phyloP scores from a whole-genome alignment of 495 filamentous ascomycete species.

The Aspergillus ostianus region DNA sequence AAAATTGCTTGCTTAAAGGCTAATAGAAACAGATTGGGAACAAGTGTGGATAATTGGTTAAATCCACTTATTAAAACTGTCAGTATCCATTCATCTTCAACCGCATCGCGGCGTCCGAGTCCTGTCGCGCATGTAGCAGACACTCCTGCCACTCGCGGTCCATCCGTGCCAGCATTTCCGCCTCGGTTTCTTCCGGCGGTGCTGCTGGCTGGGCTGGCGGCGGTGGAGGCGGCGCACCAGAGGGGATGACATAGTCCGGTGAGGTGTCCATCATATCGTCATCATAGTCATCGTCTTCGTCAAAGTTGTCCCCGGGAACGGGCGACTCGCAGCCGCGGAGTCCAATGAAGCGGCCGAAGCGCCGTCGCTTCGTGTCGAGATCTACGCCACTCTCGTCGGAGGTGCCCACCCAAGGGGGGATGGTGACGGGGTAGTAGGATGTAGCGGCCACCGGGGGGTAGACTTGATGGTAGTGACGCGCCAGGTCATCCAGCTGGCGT shows the following conservation, averaged over 20 bases:
- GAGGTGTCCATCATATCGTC: neutral
- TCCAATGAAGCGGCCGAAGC: conserved; percentile 68
- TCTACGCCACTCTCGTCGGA: conserved; percentile 27
- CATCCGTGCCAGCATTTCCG: conserved; percentile 20
- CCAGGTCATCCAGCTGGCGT: conserved; percentile 66
- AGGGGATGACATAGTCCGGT: neutral
- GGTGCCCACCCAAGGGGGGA: conserved; percentile 40
- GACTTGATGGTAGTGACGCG: conserved; percentile 73
- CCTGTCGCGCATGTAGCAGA: conserved; percentile 32
- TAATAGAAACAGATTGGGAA: too few species aligned
- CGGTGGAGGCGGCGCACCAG: neutral
- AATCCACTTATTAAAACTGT: neutral
- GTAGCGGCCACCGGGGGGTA: conserved; percentile 52
- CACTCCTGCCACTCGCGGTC: conserved; percentile 29
- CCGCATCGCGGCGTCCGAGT: conserved; percentile 10
- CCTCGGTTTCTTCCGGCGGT: conserved; percentile 4
- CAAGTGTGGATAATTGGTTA: too few species aligned
- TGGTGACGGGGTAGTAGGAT: conserved; percentile 59
- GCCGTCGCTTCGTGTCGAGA: conserved; percentile 57
- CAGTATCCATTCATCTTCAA: conserved; percentile 4
- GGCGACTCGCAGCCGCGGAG: conserved; percentile 59
- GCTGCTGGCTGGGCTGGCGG: neutral
- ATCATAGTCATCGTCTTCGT: neutral
- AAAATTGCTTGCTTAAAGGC: too few species aligned
- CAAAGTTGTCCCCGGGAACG: conserved; percentile 7